Evolutionary conservation across 2,329 filamentous ascomycete species (phyloP), one percentile per base, ranked within the genome.

Genomic region (Moelleriella libera): DNA sequence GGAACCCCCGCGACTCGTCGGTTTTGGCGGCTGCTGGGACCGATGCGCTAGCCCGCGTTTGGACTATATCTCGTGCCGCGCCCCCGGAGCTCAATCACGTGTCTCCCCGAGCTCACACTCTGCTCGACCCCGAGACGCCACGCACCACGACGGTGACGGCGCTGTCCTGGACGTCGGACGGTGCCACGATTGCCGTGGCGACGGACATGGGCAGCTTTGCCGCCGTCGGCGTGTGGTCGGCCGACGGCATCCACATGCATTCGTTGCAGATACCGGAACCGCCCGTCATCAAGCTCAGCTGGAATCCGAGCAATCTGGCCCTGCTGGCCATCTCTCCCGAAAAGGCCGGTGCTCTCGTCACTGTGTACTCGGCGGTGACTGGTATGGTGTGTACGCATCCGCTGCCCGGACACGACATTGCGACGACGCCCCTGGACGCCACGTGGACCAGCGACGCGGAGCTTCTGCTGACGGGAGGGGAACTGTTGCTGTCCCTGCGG

Each of bases 31-130:
- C 77, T 70, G 78, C 76, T 68, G 79, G 79, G 58, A 82, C 77
- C 62, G 79, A 82, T 70, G 76, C 78, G 66, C 76, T 82, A 76
- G 79, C 78, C 70, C 78, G 78, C 54, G 71, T 82, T 66, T 82
- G 79, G 78, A 80, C 75, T 52, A 63, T 82, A 55, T 72, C 74
- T 62, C 74, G 72, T 71, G 68, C 68, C 60, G 64, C 70, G 56
- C 66, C 67, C 55, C 58, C 68, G 51, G 65, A 66, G 46, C 56
- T 61, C 47, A 66, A 70, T 64, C 64, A 65, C 63, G 67, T 66
- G 63, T 61, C 64, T 51, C 61, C 58, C 40, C 53, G 55, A 48
- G 60, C 58, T 41, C 61, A 60, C 44, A 56, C 61, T 52, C 64
- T 82, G 45, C 61, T 79, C 44, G 73, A 78, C 51, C 70, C 75